A percentile compares a stretch with the other conserved stretches of the same genome.
phyloP scores from a whole-genome alignment of 2,329 filamentous ascomycete genomes.

The Calonectria honghensis region DNA sequence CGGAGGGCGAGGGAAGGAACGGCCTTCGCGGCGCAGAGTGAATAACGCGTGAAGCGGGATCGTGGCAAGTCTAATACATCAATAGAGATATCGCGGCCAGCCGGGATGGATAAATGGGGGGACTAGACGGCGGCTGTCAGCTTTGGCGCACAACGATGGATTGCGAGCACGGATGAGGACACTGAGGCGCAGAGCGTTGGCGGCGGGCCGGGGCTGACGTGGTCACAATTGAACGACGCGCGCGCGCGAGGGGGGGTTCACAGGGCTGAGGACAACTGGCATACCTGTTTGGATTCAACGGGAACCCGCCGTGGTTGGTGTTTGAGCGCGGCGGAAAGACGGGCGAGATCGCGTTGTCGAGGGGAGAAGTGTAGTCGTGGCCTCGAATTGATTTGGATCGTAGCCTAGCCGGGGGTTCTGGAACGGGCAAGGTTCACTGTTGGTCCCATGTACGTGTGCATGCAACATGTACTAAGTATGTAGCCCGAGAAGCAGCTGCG shows the following conservation, averaged over 20 bases:
- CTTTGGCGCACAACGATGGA: conserved; percentile 2
- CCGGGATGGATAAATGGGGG: conserved; percentile 35
- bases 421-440: conserved; percentile 12
- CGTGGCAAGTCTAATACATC: conserved; percentile 50
- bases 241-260: background rate
- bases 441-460: conserved; percentile 3
- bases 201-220: conserved; percentile 17
- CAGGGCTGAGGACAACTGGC: conserved; percentile 25
- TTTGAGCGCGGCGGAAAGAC: background rate
- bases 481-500: background rate
- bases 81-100: conserved; percentile 41
- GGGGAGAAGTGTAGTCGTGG: conserved; percentile 50
- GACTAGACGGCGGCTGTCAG: conserved; percentile 40
- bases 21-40: conserved; percentile 48
- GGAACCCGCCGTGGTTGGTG: conserved; percentile 21
- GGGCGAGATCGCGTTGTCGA: conserved; percentile 2
- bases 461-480: conserved; percentile 1
- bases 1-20: conserved; percentile 31
- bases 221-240: conserved; percentile 20
- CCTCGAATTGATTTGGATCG: conserved; percentile 41
- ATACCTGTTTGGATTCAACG: conserved; percentile 45
- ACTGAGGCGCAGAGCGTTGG: conserved; percentile 41
- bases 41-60: conserved; percentile 41
- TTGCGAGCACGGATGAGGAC: conserved; percentile 28
- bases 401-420: conserved; percentile 8